Conservation (phyloP, 2,329 filamentous ascomycete genomes). For the Pseudogymnoascus sp. region DNA sequence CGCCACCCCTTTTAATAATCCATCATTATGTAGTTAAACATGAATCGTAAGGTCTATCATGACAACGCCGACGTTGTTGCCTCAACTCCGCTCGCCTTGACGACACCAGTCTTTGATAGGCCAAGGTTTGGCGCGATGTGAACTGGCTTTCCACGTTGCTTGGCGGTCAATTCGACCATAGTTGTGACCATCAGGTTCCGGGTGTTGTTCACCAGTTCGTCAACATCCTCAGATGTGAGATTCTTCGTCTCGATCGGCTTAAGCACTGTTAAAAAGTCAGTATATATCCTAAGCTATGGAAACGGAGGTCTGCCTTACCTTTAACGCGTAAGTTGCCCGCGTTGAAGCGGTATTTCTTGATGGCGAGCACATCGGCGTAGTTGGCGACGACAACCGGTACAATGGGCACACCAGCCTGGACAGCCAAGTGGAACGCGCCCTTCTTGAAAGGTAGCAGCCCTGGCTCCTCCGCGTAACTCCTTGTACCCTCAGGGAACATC, state of each 20-base stretch:
- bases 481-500: constrained; percentile 88
- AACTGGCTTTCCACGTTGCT: constrained; percentile 37
- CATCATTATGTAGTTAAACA: not conserved
- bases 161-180: constrained; percentile 46
- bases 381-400: constrained; percentile 78
- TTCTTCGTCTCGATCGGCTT: constrained; percentile 71
- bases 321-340: constrained; percentile 66
- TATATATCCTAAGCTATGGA: constrained; percentile 13
- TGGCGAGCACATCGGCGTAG: constrained; percentile 64
- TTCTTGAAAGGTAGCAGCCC: constrained; percentile 94
- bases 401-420: constrained; percentile 89
- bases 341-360: constrained; percentile 58
- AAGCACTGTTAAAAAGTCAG: constrained; percentile 49
- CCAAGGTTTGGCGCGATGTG: constrained; percentile 15
- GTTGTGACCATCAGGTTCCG: constrained; percentile 70
- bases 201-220: constrained; percentile 59
- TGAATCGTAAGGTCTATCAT: not conserved
- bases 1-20: not conserved
- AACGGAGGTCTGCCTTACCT: constrained; percentile 40
- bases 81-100: constrained; percentile 25
- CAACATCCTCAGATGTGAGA: constrained; percentile 68
- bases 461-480: constrained; percentile 78
- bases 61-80: constrained; percentile 16
- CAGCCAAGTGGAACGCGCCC: constrained; percentile 90
- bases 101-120: constrained; percentile 17